These are phyloP conservation scores for Asterophora parasitica DNA, from an alignment of 768 basidiomycete species.

Conservation along the genomic window DNA sequence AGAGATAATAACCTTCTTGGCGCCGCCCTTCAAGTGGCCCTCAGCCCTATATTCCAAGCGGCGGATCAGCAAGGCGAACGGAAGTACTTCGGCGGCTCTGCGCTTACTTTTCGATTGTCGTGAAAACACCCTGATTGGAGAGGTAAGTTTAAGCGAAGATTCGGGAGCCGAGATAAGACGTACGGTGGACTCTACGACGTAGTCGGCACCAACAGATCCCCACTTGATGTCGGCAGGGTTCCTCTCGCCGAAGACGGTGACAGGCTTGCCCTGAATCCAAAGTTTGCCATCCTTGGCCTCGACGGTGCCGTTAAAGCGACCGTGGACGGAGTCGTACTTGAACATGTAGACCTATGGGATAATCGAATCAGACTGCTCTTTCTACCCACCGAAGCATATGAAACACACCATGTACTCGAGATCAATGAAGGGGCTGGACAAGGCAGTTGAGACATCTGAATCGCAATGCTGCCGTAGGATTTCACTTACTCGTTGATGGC, in stretches of 20 bases:
- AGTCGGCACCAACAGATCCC: slow-evolving; percentile 77
- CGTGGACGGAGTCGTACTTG: slow-evolving; percentile 94
- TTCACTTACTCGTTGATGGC: slow-evolving; percentile 86
- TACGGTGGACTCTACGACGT: slow-evolving; percentile 95
- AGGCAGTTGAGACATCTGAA: slow-evolving; percentile 4
- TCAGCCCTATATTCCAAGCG: slow-evolving; percentile 52
- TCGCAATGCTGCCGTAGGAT: background rate
- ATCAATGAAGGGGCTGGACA: slow-evolving; percentile 88
- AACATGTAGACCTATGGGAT: slow-evolving; percentile 94
- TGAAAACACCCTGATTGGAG: slow-evolving; percentile 84
- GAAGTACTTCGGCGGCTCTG: background rate
- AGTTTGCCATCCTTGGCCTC: slow-evolving; percentile 87
- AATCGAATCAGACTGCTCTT: background rate
- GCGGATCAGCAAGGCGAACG: slow-evolving; percentile 13
- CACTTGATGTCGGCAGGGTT: slow-evolving; percentile 86
- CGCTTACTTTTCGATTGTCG: slow-evolving; percentile 80
- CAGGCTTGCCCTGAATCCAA: slow-evolving; percentile 69
- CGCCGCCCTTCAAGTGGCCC: slow-evolving; percentile 95
- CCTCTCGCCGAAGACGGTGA: slow-evolving; percentile 78
- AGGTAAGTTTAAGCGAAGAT: background rate
- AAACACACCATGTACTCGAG: slow-evolving; percentile 87
- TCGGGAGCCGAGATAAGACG: slow-evolving; percentile 18
- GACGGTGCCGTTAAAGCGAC: slow-evolving; percentile 84
- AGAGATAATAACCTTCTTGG: slow-evolving; percentile 99
- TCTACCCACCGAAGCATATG: background rate